These are phyloP conservation scores for Boletus coccyginus DNA, from an alignment of 768 basidiomycete genomes.

Conservation along the genomic window DNA sequence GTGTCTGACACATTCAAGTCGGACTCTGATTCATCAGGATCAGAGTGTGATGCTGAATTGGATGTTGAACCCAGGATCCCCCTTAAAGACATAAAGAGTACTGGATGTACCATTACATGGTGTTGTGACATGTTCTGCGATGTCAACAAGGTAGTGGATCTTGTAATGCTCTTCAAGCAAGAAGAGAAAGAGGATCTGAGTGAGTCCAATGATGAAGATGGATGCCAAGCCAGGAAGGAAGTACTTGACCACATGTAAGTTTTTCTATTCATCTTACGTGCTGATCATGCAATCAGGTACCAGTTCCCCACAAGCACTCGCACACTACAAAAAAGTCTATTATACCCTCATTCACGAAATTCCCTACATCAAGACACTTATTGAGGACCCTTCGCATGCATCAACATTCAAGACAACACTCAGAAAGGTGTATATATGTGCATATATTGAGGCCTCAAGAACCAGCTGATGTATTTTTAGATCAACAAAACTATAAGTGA, in stretches of 20 bases:
- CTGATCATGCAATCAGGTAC: too few species aligned
- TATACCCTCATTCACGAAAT: too few species aligned
- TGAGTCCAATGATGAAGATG: not conserved
- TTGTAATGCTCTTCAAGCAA: not conserved
- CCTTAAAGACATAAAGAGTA: not conserved
- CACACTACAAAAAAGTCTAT: too few species aligned
- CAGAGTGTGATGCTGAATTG: not conserved
- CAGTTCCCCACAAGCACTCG: too few species aligned
- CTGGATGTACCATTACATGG: not conserved
- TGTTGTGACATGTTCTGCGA: not conserved
- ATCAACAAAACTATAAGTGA: not conserved
- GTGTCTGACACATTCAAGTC: not conserved
- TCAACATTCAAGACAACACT: not conserved
- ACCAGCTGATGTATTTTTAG: too few species aligned
- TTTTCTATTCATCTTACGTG: too few species aligned
- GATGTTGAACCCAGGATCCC: not conserved
- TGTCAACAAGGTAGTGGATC: not conserved
- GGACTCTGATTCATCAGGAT: too few species aligned
- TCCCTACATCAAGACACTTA: not conserved
- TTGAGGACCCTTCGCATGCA: not conserved
- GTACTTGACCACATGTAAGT: too few species aligned
- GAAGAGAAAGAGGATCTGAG: not conserved
- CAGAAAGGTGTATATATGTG: not conserved
- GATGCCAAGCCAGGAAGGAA: too few species aligned
- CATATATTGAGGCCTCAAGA: not conserved